Conservation (phyloP, 345 rosid genomes). For the Sapria himalayana region DNA sequence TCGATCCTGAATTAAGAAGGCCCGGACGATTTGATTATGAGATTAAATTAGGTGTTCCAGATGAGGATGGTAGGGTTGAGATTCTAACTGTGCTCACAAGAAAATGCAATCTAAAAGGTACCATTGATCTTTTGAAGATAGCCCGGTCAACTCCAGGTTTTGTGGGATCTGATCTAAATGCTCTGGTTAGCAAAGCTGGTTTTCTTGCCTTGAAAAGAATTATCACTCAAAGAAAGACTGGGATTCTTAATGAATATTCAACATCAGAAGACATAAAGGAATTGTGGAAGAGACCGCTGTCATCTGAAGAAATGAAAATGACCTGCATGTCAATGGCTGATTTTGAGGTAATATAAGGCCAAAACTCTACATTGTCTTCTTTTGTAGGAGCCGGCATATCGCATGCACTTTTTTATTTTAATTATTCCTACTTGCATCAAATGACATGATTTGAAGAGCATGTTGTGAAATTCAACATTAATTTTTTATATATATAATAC, state of each 20-base stretch:
- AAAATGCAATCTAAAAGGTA: conserved; percentile 49
- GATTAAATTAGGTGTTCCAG: conserved; percentile 63
- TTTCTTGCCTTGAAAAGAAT: conserved; percentile 53
- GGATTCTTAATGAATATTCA: conserved; percentile 15
- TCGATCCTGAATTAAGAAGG: conserved; percentile 79
- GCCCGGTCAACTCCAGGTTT: conserved; percentile 92
- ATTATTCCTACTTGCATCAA: too few relatives aligned
- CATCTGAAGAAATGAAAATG: conserved; percentile 54
- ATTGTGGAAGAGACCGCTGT: conserved; percentile 69
- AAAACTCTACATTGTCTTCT: too few relatives aligned
- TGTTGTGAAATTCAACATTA: too few relatives aligned
- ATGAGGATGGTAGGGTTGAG: conserved; percentile 59
- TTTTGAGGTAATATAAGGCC: conserved; percentile 81
- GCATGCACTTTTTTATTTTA: too few relatives aligned
- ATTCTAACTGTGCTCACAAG: conserved; percentile 50
- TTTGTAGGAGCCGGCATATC: too few relatives aligned
- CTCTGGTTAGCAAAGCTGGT: conserved; percentile 68
- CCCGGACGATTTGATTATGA: conserved; percentile 91
- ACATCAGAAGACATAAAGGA: conserved; percentile 21
- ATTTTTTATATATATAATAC: too few relatives aligned
- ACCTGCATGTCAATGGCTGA: conserved; percentile 59
- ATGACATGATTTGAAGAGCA: too few relatives aligned
- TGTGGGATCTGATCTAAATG: conserved; percentile 86
- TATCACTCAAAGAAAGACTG: conserved; percentile 28
- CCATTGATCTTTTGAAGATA: conserved; percentile 50